Evolutionary conservation across 148 eudicot genomes (phyloP).

Genomic region (Fagopyrum esculentum): DNA sequence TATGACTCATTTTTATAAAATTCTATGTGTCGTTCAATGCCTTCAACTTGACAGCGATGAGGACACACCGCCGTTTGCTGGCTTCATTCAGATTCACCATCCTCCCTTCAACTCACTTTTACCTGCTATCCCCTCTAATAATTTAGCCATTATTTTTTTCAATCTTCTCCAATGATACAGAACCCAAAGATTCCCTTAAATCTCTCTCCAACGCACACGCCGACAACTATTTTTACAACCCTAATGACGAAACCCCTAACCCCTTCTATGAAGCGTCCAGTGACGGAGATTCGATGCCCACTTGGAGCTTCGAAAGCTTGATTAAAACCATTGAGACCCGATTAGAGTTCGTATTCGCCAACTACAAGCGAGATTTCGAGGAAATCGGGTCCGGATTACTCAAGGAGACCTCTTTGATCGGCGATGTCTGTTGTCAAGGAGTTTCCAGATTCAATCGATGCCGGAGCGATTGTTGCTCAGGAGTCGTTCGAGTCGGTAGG

Average conservation of each 20-base stretch:
- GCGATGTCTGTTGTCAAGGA: conserved; percentile 60
- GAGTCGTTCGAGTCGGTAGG: conserved; percentile 29
- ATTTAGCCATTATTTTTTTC: conserved; percentile 52
- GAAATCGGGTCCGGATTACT: conserved; percentile 48
- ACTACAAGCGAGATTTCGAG: conserved; percentile 45
- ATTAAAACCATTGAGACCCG: conserved; percentile 32
- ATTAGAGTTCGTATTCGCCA: conserved; percentile 55
- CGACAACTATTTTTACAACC: conserved; percentile 13
- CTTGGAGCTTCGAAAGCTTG: conserved; percentile 56
- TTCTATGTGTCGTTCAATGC: too few relatives aligned
- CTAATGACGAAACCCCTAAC: conserved; percentile 21
- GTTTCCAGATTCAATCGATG: conserved; percentile 50
- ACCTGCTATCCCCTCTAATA: background rate
- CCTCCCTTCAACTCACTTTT: too few relatives aligned
- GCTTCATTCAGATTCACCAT: too few relatives aligned
- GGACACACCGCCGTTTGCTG: too few relatives aligned
- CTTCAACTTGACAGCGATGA: too few relatives aligned
- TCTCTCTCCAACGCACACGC: conserved; percentile 16
- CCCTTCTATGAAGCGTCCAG: conserved; percentile 14
- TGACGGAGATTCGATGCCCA: conserved; percentile 8
- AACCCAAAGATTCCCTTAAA: conserved; percentile 7
- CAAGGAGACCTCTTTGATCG: conserved; percentile 39
- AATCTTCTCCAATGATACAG: conserved; percentile 49
- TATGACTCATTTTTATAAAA: too few relatives aligned
- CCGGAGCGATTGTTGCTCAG: conserved; percentile 36